Base-by-base conservation (phyloP, 2,329 filamentous ascomycete genomes). In the Westerdykella sp. region DNA sequence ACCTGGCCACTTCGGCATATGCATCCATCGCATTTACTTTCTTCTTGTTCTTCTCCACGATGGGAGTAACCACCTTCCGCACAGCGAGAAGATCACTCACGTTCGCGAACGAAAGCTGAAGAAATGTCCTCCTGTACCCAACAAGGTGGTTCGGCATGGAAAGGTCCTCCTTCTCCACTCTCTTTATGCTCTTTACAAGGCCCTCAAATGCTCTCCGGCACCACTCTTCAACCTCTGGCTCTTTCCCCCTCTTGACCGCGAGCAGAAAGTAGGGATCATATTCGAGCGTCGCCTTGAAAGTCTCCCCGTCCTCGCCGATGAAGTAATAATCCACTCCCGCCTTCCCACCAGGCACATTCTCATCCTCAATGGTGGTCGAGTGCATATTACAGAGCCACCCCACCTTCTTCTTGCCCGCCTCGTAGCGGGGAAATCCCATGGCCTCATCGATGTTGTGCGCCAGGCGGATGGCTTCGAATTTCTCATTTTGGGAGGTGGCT, bases 351-450 rank as follows among this genome's bases (percentile, higher is more conserved):
- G 85, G 83, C 37, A 86, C 78, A 55, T 87, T 86, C 13, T 90
- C 79, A 63, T 97, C 91, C 66, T 95, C 73, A 37, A 98, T 77
- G 11, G 82, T 81, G 0, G 93, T 97, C 32, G 89, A 83, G 64
- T 95, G 87, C 72, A 97, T 87, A 62, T 97, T 98, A 56, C 91
- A 87, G 4, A 98, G 79, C 93, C 93, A 98, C 51, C 94, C 90
- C 39, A 85, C 79, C 62, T 83, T 85, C 70, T 84, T 88, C 63
- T 85, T 81, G 38, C 88, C 93, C 25, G 87, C 83, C 52, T 98
- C 94, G 65, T 90, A 96, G 40, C 91, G 85, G 28, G 83, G 77
- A 66, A 98, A 98, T 41, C 93, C 94, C 82, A 97, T 93, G 49
- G 79, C 78, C 72, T 97, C 93, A 72, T 98, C 94, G 63, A 98